Base-by-base conservation (phyloP, 257 asterid genomes). In the Parsonsia alboflavescens region DNA sequence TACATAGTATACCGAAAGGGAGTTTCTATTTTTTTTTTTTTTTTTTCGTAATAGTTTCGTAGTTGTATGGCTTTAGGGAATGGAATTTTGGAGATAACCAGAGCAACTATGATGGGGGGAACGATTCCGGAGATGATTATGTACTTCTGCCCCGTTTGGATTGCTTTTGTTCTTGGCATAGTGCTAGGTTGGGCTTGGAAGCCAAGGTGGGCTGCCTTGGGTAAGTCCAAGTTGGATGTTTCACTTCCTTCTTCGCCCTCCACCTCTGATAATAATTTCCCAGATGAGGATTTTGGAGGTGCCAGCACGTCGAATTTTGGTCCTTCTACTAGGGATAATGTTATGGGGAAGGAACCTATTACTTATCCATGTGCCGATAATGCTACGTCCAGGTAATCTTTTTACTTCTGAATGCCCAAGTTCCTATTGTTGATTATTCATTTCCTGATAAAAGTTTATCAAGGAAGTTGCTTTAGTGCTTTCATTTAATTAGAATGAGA, bases 101-200 rank as follows among this genome's bases (percentile, higher is more conserved):
- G 45, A 42, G 76, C 86, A 81, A 95, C 97, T 65, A 80, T 91
- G 16, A 77, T 80, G 21, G 85, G 87, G 79, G 85, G 79, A 76
- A 78, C 85, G 28, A 26, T 89, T 53, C 39, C 80, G 24, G 94
- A 89, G 86, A 59, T 92, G 80, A 52, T 92, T 11, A 78, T 83
- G 93, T 79, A 90, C 46, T 48, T 94, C 58, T 93, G 86, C 74
- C 94, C 97, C 50, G 86, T 92, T 80, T 80, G 96, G 91, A 49
- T 94, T 80, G 93, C 94, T 41, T 92, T 95, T 81, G 19, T 92
- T 56, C 10, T 86, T 61, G 99, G 99, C 73, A 46, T 95, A 54
- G 69, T 87, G 39, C 73, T 86, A 30, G 98, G 99, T 30, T 95
- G 99, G 99, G 89, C 82, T 70, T 95, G 99, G 99, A 95, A 83